Percentiles rank a stretch among this genome's conserved stretches.
Evolutionary conservation across 495 filamentous ascomycete genomes (phyloP).

Genomic region (Penicillium bovifimosum): DNA sequence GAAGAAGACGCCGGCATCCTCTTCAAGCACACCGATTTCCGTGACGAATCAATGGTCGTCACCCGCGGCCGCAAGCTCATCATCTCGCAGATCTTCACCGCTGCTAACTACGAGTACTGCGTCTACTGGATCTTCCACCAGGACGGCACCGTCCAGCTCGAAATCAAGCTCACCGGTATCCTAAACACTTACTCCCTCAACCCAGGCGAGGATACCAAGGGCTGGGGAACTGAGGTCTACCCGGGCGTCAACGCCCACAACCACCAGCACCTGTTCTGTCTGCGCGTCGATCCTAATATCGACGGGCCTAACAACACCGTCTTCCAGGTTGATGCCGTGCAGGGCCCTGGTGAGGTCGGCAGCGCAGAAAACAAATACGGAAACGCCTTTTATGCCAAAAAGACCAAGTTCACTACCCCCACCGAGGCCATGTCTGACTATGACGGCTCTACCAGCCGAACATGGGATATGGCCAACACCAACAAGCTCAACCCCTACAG

Average conservation of each 20-base stretch:
- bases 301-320: conserved; percentile 84
- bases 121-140: conserved; percentile 93
- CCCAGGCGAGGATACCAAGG: conserved; percentile 75
- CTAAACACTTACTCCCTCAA: conserved; percentile 87
- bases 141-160: conserved; percentile 88
- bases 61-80: conserved; percentile 84
- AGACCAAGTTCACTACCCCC: conserved; percentile 72
- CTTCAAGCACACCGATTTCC: conserved; percentile 96
- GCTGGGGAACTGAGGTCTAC: conserved; percentile 93
- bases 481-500: conserved; percentile 81
- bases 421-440: conserved; percentile 75
- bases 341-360: conserved; percentile 63
- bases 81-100: conserved; percentile 91
- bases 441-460: conserved; percentile 68
- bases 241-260: conserved; percentile 76
- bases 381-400: conserved; percentile 90
- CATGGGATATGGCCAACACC: conserved; percentile 88
- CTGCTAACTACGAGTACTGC: conserved; percentile 97
- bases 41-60: conserved; percentile 80
- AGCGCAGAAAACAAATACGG: conserved; percentile 83
- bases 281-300: conserved; percentile 84
- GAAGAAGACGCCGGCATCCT: conserved; percentile 92
- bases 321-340: conserved; percentile 70
- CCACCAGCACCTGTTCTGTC: conserved; percentile 94
- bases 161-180: conserved; percentile 94